These are phyloP conservation scores for Mycena chlorophos DNA, from an alignment of 768 basidiomycete genomes.

Conservation along the genomic window DNA sequence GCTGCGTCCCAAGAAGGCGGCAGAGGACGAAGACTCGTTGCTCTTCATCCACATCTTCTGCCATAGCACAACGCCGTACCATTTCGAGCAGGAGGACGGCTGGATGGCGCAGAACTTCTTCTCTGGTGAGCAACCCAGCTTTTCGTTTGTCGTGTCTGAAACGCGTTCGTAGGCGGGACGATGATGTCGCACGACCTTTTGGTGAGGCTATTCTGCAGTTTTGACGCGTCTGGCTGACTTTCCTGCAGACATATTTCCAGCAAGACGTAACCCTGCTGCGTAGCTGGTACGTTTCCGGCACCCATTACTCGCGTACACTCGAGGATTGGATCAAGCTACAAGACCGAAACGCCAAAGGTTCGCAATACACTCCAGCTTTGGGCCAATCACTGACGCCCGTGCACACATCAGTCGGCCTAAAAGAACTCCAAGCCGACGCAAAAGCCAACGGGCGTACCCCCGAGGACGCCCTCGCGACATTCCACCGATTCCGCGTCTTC, in stretches of 20 bases:
- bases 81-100: slow-evolving; percentile 66
- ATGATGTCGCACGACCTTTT: slow-evolving; percentile 71
- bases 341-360: slow-evolving; percentile 50
- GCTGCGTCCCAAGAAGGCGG: slow-evolving; percentile 46
- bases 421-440: slow-evolving; percentile 51
- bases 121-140: slow-evolving; percentile 40
- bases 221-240: neutral
- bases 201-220: slow-evolving; percentile 29
- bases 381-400: neutral
- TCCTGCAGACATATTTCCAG: slow-evolving; percentile 60
- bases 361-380: neutral
- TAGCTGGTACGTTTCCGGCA: slow-evolving; percentile 65
- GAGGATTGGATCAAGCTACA: slow-evolving; percentile 67
- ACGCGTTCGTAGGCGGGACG: slow-evolving; percentile 51
- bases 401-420: slow-evolving; percentile 40
- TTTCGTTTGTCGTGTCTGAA: neutral
- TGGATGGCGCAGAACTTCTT: slow-evolving; percentile 81
- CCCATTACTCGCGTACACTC: slow-evolving; percentile 61
- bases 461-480: slow-evolving; percentile 59
- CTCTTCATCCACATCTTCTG: slow-evolving; percentile 75
- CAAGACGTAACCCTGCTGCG: slow-evolving; percentile 55
- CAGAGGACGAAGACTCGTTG: slow-evolving; percentile 42
- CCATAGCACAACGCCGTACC: slow-evolving; percentile 61
- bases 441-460: slow-evolving; percentile 42
- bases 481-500: slow-evolving; percentile 67